Conservation (phyloP, 2,329 filamentous ascomycete genomes). For the Acarospora socialis region DNA sequence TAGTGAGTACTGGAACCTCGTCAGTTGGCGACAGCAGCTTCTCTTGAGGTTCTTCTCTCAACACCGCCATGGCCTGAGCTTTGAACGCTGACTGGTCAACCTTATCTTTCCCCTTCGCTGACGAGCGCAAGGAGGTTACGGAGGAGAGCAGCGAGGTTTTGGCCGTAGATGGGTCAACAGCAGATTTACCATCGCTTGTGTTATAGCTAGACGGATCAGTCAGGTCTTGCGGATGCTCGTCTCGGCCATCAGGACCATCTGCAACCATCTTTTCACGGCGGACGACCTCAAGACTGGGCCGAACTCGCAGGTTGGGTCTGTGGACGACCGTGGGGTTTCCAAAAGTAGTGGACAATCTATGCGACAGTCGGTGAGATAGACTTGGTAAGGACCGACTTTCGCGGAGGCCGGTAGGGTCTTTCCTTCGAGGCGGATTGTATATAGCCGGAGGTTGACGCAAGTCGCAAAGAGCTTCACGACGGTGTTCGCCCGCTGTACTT, state of each 20-base stretch:
- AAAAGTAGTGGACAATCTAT: conserved; percentile 12
- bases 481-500: too few species aligned
- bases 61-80: background rate
- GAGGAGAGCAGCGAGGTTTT: conserved; percentile 13
- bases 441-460: background rate
- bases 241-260: background rate
- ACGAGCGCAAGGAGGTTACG: conserved; percentile 6
- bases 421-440: background rate
- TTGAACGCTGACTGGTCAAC: conserved; percentile 1
- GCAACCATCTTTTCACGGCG: background rate
- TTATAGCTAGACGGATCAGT: conserved; percentile 12
- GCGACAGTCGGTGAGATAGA: conserved; percentile 12
- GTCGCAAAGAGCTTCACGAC: background rate
- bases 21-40: conserved; percentile 9
- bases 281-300: conserved; percentile 6
- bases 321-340: conserved; percentile 14
- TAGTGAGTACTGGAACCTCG: conserved; percentile 7
- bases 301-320: conserved; percentile 8
- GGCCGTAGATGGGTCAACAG: conserved; percentile 10
- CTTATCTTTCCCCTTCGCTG: conserved; percentile 5
- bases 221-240: conserved; percentile 3
- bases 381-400: conserved; percentile 6
- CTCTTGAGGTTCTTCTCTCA: background rate
- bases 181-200: conserved; percentile 10
- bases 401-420: conserved; percentile 2